Evolutionary conservation across 169 alveolate species (phyloP).

Genomic region (Cryptosporidium bovis): DNA sequence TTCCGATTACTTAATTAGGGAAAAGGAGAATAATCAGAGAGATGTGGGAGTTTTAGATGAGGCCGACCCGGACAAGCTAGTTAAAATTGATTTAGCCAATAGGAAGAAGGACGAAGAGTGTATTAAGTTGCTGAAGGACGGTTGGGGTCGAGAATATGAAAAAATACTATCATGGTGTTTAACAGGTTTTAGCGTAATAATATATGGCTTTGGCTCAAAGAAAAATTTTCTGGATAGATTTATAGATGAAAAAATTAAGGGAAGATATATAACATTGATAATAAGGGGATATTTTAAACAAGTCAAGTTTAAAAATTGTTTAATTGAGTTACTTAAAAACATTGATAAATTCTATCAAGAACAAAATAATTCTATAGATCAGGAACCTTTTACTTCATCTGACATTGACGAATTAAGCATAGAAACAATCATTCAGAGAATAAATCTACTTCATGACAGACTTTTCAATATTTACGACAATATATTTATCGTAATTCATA

Average conservation of each 20-base stretch:
- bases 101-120: background rate
- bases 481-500: slow-evolving; percentile 37
- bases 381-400: background rate
- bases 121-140: background rate
- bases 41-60: slow-evolving; percentile 9
- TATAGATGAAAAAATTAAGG: slow-evolving; percentile 11
- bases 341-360: background rate
- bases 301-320: slow-evolving; percentile 39
- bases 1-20: slow-evolving; percentile 27
- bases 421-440: slow-evolving; percentile 32
- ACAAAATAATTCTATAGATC: background rate
- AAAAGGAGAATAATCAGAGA: background rate
- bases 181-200: slow-evolving; percentile 52
- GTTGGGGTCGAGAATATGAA: slow-evolving; percentile 11
- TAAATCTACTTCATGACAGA: slow-evolving; percentile 5
- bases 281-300: slow-evolving; percentile 54
- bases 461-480: background rate
- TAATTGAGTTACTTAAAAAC: slow-evolving; percentile 25
- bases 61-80: background rate
- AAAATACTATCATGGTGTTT: slow-evolving; percentile 39
- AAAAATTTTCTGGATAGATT: slow-evolving; percentile 33
- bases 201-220: slow-evolving; percentile 63
- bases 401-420: slow-evolving; percentile 7
- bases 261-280: slow-evolving; percentile 15
- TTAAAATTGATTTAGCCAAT: slow-evolving; percentile 2